Evolutionary conservation across 2,329 filamentous ascomycete genomes (phyloP).

Genomic region (Diaporthe australafricana): DNA sequence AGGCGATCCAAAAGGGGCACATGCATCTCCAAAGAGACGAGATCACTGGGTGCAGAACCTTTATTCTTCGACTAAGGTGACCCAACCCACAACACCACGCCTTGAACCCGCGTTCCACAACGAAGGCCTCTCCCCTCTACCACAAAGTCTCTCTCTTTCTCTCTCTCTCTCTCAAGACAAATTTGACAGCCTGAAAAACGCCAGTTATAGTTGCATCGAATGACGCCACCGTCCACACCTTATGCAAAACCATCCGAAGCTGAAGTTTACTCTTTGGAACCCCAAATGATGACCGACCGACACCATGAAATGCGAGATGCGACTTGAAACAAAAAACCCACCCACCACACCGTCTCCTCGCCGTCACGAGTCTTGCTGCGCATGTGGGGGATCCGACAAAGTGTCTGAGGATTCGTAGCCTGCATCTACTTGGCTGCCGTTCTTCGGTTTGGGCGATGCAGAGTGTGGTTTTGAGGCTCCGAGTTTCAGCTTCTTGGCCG

Average conservation of each 20-base stretch:
- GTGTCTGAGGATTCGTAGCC: conserved; percentile 69
- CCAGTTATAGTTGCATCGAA: conserved; percentile 20
- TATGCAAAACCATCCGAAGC: conserved; percentile 31
- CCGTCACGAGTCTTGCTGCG: neutral
- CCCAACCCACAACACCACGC: conserved; percentile 4
- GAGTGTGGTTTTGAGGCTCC: conserved; percentile 57
- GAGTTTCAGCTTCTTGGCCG: conserved; percentile 59
- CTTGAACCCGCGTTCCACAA: neutral
- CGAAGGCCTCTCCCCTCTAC: conserved; percentile 7
- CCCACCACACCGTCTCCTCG: neutral
- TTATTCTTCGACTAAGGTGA: conserved; percentile 21
- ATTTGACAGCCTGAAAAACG: conserved; percentile 2
- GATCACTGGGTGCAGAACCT: conserved; percentile 16
- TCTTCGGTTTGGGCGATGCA: conserved; percentile 62
- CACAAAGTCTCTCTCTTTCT: neutral
- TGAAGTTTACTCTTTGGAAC: conserved; percentile 22
- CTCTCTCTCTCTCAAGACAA: neutral
- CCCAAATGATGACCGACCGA: conserved; percentile 20
- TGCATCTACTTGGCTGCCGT: conserved; percentile 60
- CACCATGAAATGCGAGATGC: conserved; percentile 28
- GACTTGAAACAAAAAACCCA: conserved; percentile 7
- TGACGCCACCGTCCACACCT: conserved; percentile 25
- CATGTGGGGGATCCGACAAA: conserved; percentile 63
- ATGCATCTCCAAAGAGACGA: neutral
- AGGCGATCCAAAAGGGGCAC: neutral